These are phyloP conservation scores for Globisporangium mamillatum DNA, from an alignment of 352 stramenopile genomes.

Conservation along the genomic window DNA sequence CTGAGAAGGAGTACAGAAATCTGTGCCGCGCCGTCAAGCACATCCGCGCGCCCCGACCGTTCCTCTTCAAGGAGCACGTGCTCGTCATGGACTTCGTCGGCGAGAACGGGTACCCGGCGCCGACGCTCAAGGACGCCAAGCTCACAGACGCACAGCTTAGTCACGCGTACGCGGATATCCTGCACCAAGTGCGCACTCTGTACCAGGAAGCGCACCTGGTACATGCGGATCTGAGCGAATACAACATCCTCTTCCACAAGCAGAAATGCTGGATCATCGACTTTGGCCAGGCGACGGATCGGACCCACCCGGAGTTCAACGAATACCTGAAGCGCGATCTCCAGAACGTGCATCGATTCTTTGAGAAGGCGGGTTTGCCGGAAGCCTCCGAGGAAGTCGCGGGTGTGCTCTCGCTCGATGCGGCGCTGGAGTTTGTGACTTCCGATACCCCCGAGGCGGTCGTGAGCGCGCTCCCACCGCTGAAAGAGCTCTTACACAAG, in stretches of 20 bases:
- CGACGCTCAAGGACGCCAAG: slow-evolving; percentile 61
- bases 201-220: slow-evolving; percentile 59
- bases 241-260: slow-evolving; percentile 87
- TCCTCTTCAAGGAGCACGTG: slow-evolving; percentile 63
- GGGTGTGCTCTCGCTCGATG: slow-evolving; percentile 39
- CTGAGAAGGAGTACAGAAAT: slow-evolving; percentile 73
- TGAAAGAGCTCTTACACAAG: slow-evolving; percentile 27
- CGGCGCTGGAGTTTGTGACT: slow-evolving; percentile 41
- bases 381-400: slow-evolving; percentile 33
- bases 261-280: slow-evolving; percentile 88
- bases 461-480: slow-evolving; percentile 25
- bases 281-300: slow-evolving; percentile 89
- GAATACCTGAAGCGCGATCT: slow-evolving; percentile 76
- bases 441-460: slow-evolving; percentile 28
- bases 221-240: slow-evolving; percentile 75
- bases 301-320: slow-evolving; percentile 65
- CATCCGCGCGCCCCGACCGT: slow-evolving; percentile 42
- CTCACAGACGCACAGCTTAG: slow-evolving; percentile 52
- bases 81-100: slow-evolving; percentile 76
- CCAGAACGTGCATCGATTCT: slow-evolving; percentile 74
- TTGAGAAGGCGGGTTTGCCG: slow-evolving; percentile 42
- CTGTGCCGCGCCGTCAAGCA: slow-evolving; percentile 47
- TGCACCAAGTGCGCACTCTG: slow-evolving; percentile 42
- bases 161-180: slow-evolving; percentile 52
- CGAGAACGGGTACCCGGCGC: slow-evolving; percentile 48